A percentile compares a stretch with the other conserved stretches of the same genome.
Conservation (phyloP, 192 early-diverging fungal genomes). For the Linderina pennispora region DNA sequence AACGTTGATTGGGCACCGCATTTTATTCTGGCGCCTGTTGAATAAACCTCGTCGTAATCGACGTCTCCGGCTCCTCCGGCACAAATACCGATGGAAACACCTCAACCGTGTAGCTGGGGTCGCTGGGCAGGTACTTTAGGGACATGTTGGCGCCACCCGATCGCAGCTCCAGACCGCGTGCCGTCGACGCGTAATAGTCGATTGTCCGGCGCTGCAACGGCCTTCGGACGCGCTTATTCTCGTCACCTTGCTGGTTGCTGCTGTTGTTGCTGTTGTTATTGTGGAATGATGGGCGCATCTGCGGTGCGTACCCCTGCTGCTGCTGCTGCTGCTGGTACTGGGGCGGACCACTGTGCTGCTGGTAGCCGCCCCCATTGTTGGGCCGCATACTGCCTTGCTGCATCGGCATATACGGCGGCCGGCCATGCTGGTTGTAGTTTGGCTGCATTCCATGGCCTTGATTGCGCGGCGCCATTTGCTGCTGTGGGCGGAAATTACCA, state of each 20-base stretch:
- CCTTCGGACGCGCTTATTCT: conserved; percentile 77
- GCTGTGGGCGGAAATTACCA: conserved; percentile 4
- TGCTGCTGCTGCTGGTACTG: conserved; percentile 8
- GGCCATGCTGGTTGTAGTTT: conserved; percentile 10
- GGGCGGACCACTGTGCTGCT: conserved; percentile 2
- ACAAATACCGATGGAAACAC: conserved; percentile 52
- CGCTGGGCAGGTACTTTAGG: conserved; percentile 19
- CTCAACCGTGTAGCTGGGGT: conserved; percentile 40
- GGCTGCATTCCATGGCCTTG: conserved; percentile 8
- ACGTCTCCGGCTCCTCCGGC: conserved; percentile 29
- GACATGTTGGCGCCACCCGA: conserved; percentile 6
- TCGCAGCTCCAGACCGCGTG: conserved; percentile 57
- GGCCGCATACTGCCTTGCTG: no score
- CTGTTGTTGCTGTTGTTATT: neutral
- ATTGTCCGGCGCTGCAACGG: conserved; percentile 90
- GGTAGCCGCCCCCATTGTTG: conserved; percentile 13
- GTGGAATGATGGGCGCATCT: neutral
- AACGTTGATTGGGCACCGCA: conserved; percentile 85
- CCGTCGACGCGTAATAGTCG: conserved; percentile 83
- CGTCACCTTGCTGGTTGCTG: conserved; percentile 11
- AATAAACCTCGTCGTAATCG: conserved; percentile 29
- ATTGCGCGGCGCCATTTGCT: conserved; percentile 10
- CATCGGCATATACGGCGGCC: conserved; percentile 15
- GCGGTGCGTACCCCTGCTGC: neutral
- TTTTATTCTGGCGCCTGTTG: conserved; percentile 74